Evolutionary conservation across 73 alveolate genomes (phyloP), one percentile per base, ranked within the genome.

Genomic region (Vitrella brassicaformis): DNA sequence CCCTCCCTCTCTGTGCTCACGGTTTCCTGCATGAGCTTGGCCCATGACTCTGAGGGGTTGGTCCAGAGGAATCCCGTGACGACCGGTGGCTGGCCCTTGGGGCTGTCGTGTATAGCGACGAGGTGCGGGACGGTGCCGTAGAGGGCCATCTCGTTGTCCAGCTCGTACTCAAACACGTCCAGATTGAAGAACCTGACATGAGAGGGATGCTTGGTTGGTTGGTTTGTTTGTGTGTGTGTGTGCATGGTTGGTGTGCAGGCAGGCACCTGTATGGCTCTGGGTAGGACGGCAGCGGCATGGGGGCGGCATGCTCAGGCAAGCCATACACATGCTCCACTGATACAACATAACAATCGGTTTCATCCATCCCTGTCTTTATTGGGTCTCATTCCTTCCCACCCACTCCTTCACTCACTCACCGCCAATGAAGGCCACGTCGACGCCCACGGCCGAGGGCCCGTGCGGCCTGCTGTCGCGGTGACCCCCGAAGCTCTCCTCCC

Each of bases 401-500:
- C 56, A 39, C 56, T 39, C 22, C 56, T 39, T 14, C 56, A 39
- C 25, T 0, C 67, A 64, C 69, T 0, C 29, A 39, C 70, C 28
- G 27, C 46, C 73, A 67, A 67, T 47, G 47, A 75, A 75, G 75
- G 74, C 39, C 28, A 75, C 81, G 31, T 75, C 81, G 69, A 75
- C 66, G 0, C 81, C 81, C 70, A 75, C n/a, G 10, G 81, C 67
- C 0, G 81, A 74, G 19, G 81, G 81, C 27, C 83, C 83, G 67
- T 74, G 66, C 4, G 83, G 83, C 71, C 68, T 76, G 31, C 47
- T 66, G 77, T 76, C 83, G 0, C 71, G 67, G 76, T 76, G 83
- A 29, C 83, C 77, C 4, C 77, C 77, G 30, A 67, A 76, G 31
- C 75, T 69, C 77, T 76, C 83, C 32, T 76, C 83, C 75, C 83